Percentiles rank a stretch among this genome's conserved stretches.
Conservation (phyloP, 257 asterid species). For the Forsythia viridissima region DNA sequence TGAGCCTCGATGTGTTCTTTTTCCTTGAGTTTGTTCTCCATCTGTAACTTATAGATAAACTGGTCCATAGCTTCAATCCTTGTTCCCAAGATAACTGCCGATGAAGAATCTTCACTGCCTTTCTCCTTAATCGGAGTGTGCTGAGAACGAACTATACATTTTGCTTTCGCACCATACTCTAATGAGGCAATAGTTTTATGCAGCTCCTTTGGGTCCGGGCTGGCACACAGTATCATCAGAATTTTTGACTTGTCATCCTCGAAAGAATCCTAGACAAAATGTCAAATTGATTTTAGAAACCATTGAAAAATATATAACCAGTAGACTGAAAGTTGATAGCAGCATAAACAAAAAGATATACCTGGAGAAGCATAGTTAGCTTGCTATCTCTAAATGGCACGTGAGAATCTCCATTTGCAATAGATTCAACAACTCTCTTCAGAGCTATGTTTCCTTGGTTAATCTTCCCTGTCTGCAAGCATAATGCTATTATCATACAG, state of each 20-base stretch:
- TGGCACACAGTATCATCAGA: constrained; percentile 87
- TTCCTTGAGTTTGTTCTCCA: constrained; percentile 67
- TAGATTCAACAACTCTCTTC: constrained; percentile 93
- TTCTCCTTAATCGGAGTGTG: constrained; percentile 74
- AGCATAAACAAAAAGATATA: constrained; percentile 11
- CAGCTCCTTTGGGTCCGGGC: constrained; percentile 91
- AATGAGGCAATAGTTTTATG: constrained; percentile 89
- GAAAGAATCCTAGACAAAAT: constrained; percentile 70
- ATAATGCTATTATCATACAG: not conserved
- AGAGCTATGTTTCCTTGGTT: constrained; percentile 91
- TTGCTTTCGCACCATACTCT: constrained; percentile 95
- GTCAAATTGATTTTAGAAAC: constrained; percentile 7
- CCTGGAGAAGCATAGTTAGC: constrained; percentile 99
- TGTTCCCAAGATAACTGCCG: constrained; percentile 67
- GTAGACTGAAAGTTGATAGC: not conserved
- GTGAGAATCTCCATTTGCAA: constrained; percentile 94
- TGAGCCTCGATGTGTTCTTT: constrained; percentile 66
- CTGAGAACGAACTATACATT: constrained; percentile 87
- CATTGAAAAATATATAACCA: not conserved
- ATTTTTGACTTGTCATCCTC: constrained; percentile 94
- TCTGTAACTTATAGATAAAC: constrained; percentile 73
- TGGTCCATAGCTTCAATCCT: constrained; percentile 82
- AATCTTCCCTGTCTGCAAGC: constrained; percentile 82
- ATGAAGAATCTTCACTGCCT: constrained; percentile 70
- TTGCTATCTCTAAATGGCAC: constrained; percentile 98